Conservation (phyloP, 1,284 basidiomycete genomes). For the Tremellales sp. region DNA sequence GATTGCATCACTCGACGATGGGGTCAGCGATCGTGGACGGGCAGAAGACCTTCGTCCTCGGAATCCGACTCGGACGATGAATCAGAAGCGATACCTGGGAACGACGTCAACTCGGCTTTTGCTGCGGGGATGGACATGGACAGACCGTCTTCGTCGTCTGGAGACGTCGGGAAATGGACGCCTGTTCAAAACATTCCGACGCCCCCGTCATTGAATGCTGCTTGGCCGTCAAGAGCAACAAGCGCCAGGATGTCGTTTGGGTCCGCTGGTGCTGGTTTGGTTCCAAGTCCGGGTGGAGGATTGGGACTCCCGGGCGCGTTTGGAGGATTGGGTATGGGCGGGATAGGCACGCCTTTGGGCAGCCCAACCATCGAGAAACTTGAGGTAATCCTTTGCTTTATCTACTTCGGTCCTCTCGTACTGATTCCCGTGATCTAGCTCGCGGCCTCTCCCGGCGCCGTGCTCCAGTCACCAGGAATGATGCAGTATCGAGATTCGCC, state of each 20-base stretch:
- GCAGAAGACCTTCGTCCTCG: conserved; percentile 15
- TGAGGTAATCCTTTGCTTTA: conserved; percentile 24
- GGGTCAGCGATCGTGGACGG: conserved; percentile 17
- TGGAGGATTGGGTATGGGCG: conserved; percentile 36
- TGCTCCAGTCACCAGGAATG: conserved; percentile 32
- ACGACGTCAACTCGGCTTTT: conserved; percentile 42
- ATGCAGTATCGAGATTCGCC: conserved; percentile 44
- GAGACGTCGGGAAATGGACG: conserved; percentile 22
- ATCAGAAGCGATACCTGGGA: conserved; percentile 14
- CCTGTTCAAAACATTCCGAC: conserved; percentile 12
- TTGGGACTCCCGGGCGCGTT: conserved; percentile 38
- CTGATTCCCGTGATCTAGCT: conserved; percentile 18
- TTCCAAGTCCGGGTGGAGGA: conserved; percentile 32
- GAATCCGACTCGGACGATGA: conserved; percentile 40
- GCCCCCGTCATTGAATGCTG: conserved; percentile 10
- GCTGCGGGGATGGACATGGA: conserved; percentile 47
- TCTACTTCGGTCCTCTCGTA: neutral
- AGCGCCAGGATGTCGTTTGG: conserved; percentile 23
- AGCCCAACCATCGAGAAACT: conserved; percentile 39
- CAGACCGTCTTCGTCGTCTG: conserved; percentile 23
- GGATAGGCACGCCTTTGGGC: conserved; percentile 32
- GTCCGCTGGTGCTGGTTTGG: conserved; percentile 20
- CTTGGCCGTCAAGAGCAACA: conserved; percentile 8
- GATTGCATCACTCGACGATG: conserved; percentile 8
- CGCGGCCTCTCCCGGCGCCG: conserved; percentile 22